A percentile compares a stretch with the other conserved stretches of the same genome.
Conservation (phyloP, 2,329 filamentous ascomycete species). For the Stachybotrys chlorohalonatus region DNA sequence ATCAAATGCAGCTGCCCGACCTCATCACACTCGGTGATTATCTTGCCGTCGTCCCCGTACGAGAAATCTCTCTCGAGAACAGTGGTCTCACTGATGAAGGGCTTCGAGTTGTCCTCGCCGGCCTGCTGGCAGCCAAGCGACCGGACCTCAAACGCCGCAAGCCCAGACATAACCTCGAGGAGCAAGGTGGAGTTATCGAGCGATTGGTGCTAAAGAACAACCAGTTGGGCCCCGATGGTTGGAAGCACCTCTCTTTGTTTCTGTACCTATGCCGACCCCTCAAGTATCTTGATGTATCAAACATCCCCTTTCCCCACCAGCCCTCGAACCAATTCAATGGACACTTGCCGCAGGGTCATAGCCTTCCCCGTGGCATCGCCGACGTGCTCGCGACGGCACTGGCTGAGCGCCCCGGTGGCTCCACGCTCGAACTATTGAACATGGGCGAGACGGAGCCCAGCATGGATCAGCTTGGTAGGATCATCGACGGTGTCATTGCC, state of each 20-base stretch:
- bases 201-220: conserved; percentile 87
- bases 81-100: conserved; percentile 83
- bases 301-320: conserved; percentile 63
- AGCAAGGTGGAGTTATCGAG: conserved; percentile 68
- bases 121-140: conserved; percentile 70
- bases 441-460: conserved; percentile 70
- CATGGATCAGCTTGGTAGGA: conserved; percentile 59
- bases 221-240: conserved; percentile 77
- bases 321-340: conserved; percentile 18
- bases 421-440: conserved; percentile 72
- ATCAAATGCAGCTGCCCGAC: conserved; percentile 74
- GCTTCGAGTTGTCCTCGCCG: conserved; percentile 76
- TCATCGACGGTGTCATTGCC: conserved; percentile 75
- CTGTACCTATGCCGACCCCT: conserved; percentile 83
- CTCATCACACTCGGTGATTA: conserved; percentile 86
- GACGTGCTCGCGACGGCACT: conserved; percentile 70
- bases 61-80: conserved; percentile 78
- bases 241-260: conserved; percentile 86
- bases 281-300: conserved; percentile 78
- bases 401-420: conserved; percentile 65
- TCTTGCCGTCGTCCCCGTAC: conserved; percentile 84
- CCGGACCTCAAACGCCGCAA: conserved; percentile 47
- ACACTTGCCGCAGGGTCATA: conserved; percentile 20
- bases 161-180: conserved; percentile 29
- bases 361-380: conserved; percentile 25